phyloP scores from a whole-genome alignment of 768 basidiomycete species.

The Sporobolomyces pararoseus region DNA sequence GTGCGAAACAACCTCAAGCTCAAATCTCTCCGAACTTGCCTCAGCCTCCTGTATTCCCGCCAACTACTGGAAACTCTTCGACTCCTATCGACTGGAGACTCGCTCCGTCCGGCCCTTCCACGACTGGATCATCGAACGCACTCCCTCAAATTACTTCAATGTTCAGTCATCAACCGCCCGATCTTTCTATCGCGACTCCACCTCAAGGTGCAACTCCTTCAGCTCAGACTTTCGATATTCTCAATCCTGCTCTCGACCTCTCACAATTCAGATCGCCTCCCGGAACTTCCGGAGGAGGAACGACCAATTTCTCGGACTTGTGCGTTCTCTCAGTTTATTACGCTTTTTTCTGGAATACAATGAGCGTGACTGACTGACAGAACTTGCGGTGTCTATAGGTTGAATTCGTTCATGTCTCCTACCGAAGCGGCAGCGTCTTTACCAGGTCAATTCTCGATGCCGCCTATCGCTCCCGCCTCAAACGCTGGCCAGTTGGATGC shows the following conservation, averaged over 20 bases:
- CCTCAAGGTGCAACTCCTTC: neutral
- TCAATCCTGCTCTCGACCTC: slow-evolving; percentile 27
- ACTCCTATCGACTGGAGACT: too few relatives aligned
- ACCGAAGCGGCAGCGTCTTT: slow-evolving; percentile 17
- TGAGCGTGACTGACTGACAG: too few relatives aligned
- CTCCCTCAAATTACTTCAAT: too few relatives aligned
- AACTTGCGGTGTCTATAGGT: neutral
- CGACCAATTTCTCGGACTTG: slow-evolving; percentile 34
- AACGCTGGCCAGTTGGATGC: slow-evolving; percentile 14
- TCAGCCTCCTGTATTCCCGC: neutral
- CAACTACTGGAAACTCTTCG: too few relatives aligned
- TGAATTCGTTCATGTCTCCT: slow-evolving; percentile 39
- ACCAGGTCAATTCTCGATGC: neutral
- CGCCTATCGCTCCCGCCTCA: neutral
- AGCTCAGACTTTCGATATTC: slow-evolving; percentile 32
- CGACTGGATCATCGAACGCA: too few relatives aligned
- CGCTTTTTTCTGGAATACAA: too few relatives aligned
- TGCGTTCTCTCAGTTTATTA: slow-evolving; percentile 5
- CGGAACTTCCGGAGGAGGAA: slow-evolving; percentile 15
- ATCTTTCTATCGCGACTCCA: neutral
- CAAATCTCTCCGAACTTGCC: slow-evolving; percentile 4
- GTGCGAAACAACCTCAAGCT: neutral
- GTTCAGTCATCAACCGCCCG: slow-evolving; percentile 15
- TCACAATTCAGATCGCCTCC: slow-evolving; percentile 31
- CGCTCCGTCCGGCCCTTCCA: too few relatives aligned